These are phyloP conservation scores for Nicotiana sylvestris DNA, from an alignment of 257 asterid genomes.

Conservation along the genomic window DNA sequence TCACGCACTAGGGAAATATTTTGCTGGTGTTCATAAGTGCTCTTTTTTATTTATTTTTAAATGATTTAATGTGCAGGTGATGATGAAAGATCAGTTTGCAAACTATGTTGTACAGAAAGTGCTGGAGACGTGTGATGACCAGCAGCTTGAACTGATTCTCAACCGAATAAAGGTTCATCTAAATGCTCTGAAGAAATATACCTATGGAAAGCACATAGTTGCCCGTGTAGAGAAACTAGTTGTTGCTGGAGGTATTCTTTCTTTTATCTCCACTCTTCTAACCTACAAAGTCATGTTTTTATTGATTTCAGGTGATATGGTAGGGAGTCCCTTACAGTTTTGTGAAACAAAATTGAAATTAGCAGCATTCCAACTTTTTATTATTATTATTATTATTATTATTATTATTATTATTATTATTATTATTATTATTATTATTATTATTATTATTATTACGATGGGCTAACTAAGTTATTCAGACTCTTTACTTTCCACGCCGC, in stretches of 20 bases:
- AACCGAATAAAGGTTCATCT: slow-evolving; percentile 63
- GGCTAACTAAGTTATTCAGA: background rate
- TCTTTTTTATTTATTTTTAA: background rate
- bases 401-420: too few relatives aligned
- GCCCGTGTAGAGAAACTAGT: slow-evolving; percentile 90
- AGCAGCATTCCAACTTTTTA: too few relatives aligned
- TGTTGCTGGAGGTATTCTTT: slow-evolving; percentile 65
- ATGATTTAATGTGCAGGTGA: slow-evolving; percentile 32
- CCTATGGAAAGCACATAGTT: slow-evolving; percentile 78
- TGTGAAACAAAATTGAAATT: too few relatives aligned
- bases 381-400: background rate
- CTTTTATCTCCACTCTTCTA: background rate
- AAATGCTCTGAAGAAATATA: slow-evolving; percentile 65
- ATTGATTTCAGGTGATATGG: background rate
- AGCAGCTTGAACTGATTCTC: slow-evolving; percentile 57
- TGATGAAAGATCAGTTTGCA: slow-evolving; percentile 83
- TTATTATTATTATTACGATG: background rate
- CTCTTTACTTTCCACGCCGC: too few relatives aligned
- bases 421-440: background rate
- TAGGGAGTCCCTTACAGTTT: too few relatives aligned
- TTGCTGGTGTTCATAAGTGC: background rate
- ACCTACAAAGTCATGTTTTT: background rate
- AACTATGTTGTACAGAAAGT: slow-evolving; percentile 85
- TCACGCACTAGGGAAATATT: background rate
- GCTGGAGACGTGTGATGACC: slow-evolving; percentile 72